phyloP scores from a whole-genome alignment of 768 basidiomycete species.

The Lactarius sanguifluus region DNA sequence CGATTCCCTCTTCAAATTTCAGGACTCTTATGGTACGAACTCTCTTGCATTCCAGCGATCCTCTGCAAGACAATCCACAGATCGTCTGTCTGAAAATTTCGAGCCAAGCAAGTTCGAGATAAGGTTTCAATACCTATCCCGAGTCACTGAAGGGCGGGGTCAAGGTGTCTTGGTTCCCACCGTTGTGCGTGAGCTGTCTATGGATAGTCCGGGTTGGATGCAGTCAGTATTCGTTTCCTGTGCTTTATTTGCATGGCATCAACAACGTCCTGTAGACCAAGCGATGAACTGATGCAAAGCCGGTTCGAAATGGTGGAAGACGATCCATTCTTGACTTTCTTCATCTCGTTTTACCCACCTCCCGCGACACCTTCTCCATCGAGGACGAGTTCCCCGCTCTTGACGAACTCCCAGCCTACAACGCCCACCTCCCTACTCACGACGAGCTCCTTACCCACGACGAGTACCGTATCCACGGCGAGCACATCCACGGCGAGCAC shows the following conservation, averaged over 20 bases:
- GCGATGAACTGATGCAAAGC: constrained; percentile 16
- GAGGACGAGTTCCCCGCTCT: not conserved
- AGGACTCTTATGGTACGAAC: constrained; percentile 14
- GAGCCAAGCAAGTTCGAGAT: constrained; percentile 17
- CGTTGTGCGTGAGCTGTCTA: not conserved
- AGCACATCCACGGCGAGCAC: not conserved
- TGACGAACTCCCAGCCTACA: not conserved
- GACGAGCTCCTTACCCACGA: not conserved
- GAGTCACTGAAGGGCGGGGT: not conserved
- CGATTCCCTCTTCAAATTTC: constrained; percentile 15
- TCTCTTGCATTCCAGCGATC: not conserved
- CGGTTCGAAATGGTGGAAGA: not conserved
- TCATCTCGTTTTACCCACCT: constrained; percentile 17
- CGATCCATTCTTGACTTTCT: constrained; percentile 11
- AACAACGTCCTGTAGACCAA: constrained; percentile 8
- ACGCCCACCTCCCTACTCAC: not conserved
- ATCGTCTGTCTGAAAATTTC: not conserved
- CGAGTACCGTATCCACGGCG: not conserved
- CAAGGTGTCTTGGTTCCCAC: not conserved
- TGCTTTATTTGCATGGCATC: not conserved
- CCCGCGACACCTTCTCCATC: not conserved
- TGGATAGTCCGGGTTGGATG: constrained; percentile 4
- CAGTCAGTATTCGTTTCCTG: not conserved
- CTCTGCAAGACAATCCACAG: not conserved
- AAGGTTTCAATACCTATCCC: constrained; percentile 9